phyloP scores from a whole-genome alignment of 768 basidiomycete genomes.

The Amanita pseudoporphyria region DNA sequence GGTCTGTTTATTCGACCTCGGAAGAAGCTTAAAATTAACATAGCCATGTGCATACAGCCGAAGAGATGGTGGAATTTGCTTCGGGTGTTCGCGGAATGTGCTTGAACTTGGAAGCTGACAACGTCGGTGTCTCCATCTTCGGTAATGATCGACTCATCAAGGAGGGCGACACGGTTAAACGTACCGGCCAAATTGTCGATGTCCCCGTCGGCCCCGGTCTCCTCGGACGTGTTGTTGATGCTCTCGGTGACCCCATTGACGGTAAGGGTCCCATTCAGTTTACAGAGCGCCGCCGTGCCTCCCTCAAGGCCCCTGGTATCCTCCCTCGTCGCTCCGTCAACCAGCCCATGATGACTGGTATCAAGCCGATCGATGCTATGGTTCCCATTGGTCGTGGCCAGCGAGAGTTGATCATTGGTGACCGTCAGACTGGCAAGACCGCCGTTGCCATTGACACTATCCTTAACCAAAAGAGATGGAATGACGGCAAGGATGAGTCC shows the following conservation, averaged over 20 bases:
- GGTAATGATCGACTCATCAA: constrained; percentile 97
- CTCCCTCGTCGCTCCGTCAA: constrained; percentile 98
- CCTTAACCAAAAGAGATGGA: constrained; percentile 99
- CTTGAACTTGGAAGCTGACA: constrained; percentile 99
- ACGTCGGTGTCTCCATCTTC: constrained; percentile 99
- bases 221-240: constrained; percentile 98
- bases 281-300: constrained; percentile 91
- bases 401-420: constrained; percentile 99
- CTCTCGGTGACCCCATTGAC: constrained; percentile 99
- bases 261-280: constrained; percentile 97
- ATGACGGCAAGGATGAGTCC: constrained; percentile 91
- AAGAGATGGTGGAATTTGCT: constrained; percentile 99
- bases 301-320: constrained; percentile 98
- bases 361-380: constrained; percentile 99
- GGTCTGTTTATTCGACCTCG: constrained; percentile 35
- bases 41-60: constrained; percentile 41
- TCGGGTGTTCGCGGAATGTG: constrained; percentile 99
- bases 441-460: constrained; percentile 99
- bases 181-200: constrained; percentile 99
- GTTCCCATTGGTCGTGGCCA: constrained; percentile 99
- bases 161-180: constrained; percentile 99
- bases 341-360: constrained; percentile 99
- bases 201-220: constrained; percentile 97
- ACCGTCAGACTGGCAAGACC: constrained; percentile 99
- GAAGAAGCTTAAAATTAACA: constrained; percentile 7